Base-by-base conservation (phyloP, 2,329 filamentous ascomycete species). In the Hypoxylon sp. region DNA sequence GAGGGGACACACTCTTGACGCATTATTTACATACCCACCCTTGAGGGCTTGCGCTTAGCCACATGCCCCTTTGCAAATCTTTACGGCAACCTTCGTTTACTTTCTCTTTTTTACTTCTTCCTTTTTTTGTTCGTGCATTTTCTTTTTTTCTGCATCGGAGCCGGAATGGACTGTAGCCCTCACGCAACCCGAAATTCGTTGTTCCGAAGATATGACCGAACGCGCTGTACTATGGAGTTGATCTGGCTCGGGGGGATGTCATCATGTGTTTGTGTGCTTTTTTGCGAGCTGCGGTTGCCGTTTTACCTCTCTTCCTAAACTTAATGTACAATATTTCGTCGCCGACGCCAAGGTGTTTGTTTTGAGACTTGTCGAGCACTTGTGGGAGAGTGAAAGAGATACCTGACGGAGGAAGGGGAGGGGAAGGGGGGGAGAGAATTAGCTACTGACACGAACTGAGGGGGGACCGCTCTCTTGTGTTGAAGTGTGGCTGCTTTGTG, bases 161-260 rank as follows among this genome's bases (percentile, higher is more conserved):
- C 48, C 47, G 57, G 53, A 55, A 63, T 60, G 60, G 55, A 49
- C 31, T 38, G 50, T 58, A 60, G 56, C 55, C 50, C 59, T 35
- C 48, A 58, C 50, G 55, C 50, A 31, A 58, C 21, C 35, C 48
- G 35, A 21, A 33, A 62, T 55, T 54, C 47, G 40, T 46, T 52
- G 48, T 57, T 56, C 57, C 48, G 60, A 63, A 60, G 56, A 63
- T 47, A 59, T 58, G 57, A 63, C 57, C 55, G 49, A 58, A 60
- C 40, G 60, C 56, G 51, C 60, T 58, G 60, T 47, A 31, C 41
- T 47, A 54, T 29, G 60, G 60, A 63, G 60, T 63, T 63, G 43
- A 42, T 15, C 49, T 58, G 56, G 45, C 55, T 63, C 47, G 42
- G 60, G 42, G 60, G 47, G 48, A 55, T 51, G 49, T 54, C 20